These are phyloP conservation scores for Orobanche coerulescens DNA, from an alignment of 257 asterid species.

Conservation along the genomic window DNA sequence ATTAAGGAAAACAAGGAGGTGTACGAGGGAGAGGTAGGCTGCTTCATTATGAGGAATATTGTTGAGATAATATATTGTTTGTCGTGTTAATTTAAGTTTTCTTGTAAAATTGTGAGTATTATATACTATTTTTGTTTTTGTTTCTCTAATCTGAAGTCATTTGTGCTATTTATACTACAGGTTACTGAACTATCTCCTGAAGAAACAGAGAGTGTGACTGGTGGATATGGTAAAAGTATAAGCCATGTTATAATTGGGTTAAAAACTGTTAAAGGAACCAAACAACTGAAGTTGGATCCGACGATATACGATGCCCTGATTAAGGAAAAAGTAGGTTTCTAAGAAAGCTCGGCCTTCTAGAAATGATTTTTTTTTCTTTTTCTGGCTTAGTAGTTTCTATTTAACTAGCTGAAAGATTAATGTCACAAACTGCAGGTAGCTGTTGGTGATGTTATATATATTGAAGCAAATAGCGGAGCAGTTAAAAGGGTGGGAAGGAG, in stretches of 20 bases:
- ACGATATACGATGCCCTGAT: conserved; percentile 89
- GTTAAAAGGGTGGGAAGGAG: conserved; percentile 97
- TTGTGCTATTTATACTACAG: conserved; percentile 31
- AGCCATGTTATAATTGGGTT: conserved; percentile 93
- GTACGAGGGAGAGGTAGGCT: conserved; percentile 89
- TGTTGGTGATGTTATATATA: conserved; percentile 93
- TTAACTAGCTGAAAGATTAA: conserved; percentile 17
- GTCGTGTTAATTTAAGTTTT: neutral
- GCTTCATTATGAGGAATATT: neutral
- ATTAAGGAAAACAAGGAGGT: conserved; percentile 96
- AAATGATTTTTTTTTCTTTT: neutral
- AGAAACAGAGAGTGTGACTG: conserved; percentile 85
- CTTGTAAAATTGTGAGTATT: neutral
- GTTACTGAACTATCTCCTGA: conserved; percentile 95
- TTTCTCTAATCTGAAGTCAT: conserved; percentile 1
- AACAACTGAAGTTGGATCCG: conserved; percentile 90
- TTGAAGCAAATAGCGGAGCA: conserved; percentile 93
- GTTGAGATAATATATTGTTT: neutral
- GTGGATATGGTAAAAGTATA: conserved; percentile 92
- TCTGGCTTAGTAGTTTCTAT: neutral
- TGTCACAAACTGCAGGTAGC: conserved; percentile 58
- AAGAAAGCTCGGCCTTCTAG: neutral
- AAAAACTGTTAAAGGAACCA: conserved; percentile 92
- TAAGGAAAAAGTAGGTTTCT: conserved; percentile 64
- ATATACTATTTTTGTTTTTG: neutral